Evolutionary conservation across 1,284 basidiomycete species (phyloP), one percentile per base, ranked within the genome.

Genomic region (Trametes polyzona): DNA sequence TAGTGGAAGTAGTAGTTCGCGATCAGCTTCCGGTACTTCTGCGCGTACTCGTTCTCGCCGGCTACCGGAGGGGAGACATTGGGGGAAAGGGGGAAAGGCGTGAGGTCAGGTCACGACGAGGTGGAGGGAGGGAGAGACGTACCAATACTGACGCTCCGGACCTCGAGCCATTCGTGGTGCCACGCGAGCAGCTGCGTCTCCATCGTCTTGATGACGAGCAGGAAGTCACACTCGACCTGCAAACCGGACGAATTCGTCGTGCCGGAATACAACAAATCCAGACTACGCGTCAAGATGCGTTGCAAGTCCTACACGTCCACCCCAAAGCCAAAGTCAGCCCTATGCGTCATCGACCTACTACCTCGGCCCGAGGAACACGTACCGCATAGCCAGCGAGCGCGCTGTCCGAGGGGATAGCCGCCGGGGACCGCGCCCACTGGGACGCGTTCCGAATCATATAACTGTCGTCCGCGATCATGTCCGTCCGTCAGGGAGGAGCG

Each of bases 211-310:
- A 94, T 88, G 53, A 93, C 80, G 32, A 92, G 74, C 57, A 92
- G 76, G 74, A 95, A 98, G 71, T 98, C 94, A 61, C 89, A 88
- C 69, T 95, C 87, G n/a, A 83, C 79, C 56, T 95, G 89, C 42
- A 98, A 75, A 2, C 95, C 96, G 1, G 93, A 95, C 0, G 88
- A 77, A 10, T 92, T 84, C 29, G 83, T 87, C 5, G 88, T 94
- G 14, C 88, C 88, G 6, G 93, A 92, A 73, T 97, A 96, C 43
- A 98, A 78, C 58, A 95, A 84, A 71, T 98, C 96, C 30, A 98
- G 81, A 65, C 92, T 91, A 40, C 96, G 83, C 39, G 93, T 93
- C 59, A 96, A 79, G 59, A 95, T 90, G 57, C 92, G 88, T 78
- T 95, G 94, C 33, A 96, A 74, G 64, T 92, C 91, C 90, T 92